These are phyloP conservation scores for Calonectria henricotiae DNA, from an alignment of 2,329 filamentous ascomycete species.

Conservation along the genomic window DNA sequence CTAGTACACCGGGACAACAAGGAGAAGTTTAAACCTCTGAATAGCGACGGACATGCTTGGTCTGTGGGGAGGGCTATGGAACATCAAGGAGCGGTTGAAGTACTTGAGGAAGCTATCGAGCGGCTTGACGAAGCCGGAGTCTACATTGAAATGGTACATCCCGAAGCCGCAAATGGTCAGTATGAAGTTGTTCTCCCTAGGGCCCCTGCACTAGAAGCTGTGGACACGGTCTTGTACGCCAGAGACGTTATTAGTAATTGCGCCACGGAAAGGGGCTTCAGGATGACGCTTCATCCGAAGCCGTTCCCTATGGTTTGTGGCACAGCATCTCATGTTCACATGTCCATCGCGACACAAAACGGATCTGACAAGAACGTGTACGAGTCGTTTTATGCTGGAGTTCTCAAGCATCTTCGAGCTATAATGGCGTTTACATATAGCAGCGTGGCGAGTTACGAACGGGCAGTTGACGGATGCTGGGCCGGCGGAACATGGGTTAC, in stretches of 20 bases:
- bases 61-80: constrained; percentile 76
- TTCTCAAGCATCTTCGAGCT: constrained; percentile 77
- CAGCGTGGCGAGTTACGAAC: constrained; percentile 78
- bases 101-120: constrained; percentile 78
- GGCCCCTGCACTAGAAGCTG: constrained; percentile 75
- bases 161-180: constrained; percentile 82
- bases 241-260: constrained; percentile 79
- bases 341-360: constrained; percentile 73
- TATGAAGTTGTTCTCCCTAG: constrained; percentile 84
- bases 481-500: constrained; percentile 84
- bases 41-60: constrained; percentile 80
- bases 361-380: constrained; percentile 65
- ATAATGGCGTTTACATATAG: constrained; percentile 81
- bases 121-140: constrained; percentile 76
- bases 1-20: constrained; percentile 70
- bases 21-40: constrained; percentile 62
- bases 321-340: constrained; percentile 79
- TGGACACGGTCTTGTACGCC: constrained; percentile 81
- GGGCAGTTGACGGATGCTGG: constrained; percentile 80
- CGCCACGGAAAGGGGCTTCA: constrained; percentile 74
- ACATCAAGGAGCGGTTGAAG: constrained; percentile 69
- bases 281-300: constrained; percentile 83
- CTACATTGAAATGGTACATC: constrained; percentile 80
- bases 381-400: constrained; percentile 80
- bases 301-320: constrained; percentile 74